A percentile compares a stretch with the other conserved stretches of the same genome.
phyloP scores from a whole-genome alignment of 2,329 filamentous ascomycete species.

The Venturia aucupariae region DNA sequence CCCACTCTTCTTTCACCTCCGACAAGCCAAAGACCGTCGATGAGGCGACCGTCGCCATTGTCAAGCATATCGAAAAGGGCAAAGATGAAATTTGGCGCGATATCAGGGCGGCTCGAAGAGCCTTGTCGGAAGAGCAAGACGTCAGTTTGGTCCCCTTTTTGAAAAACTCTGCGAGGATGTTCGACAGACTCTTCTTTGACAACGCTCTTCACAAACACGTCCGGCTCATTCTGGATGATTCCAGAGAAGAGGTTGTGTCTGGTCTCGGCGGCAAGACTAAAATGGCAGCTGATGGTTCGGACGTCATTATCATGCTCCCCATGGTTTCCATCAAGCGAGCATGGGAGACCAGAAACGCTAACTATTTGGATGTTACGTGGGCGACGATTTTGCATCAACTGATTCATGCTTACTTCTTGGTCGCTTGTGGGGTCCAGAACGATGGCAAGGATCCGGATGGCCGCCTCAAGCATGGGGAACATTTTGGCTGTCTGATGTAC shows the following conservation, averaged over 20 bases:
- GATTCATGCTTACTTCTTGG: slow-evolving; percentile 16
- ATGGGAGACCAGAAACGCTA: neutral
- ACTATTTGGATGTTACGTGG: neutral
- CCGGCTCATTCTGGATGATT: neutral
- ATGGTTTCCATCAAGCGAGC: neutral
- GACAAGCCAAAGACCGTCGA: slow-evolving; percentile 9
- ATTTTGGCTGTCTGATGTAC: slow-evolving; percentile 15
- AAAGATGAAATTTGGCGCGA: neutral
- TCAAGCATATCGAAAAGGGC: slow-evolving; percentile 12
- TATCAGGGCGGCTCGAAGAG: neutral
- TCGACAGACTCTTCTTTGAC: neutral
- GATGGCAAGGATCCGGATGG: slow-evolving; percentile 8
- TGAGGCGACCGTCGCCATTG: slow-evolving; percentile 2
- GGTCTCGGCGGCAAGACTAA: neutral
- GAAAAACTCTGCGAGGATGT: neutral
- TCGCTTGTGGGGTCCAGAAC: slow-evolving; percentile 1
- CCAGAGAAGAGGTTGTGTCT: neutral
- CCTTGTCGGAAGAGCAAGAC: neutral
- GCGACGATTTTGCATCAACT: slow-evolving; percentile 13
- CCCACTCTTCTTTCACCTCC: neutral
- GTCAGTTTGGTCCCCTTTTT: neutral
- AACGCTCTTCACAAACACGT: neutral
- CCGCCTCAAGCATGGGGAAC: slow-evolving; percentile 13
- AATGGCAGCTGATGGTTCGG: neutral
- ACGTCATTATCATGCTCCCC: neutral